These are phyloP conservation scores for Cadophora luteo-olivacea DNA, from an alignment of 2,329 filamentous ascomycete species.

Conservation along the genomic window DNA sequence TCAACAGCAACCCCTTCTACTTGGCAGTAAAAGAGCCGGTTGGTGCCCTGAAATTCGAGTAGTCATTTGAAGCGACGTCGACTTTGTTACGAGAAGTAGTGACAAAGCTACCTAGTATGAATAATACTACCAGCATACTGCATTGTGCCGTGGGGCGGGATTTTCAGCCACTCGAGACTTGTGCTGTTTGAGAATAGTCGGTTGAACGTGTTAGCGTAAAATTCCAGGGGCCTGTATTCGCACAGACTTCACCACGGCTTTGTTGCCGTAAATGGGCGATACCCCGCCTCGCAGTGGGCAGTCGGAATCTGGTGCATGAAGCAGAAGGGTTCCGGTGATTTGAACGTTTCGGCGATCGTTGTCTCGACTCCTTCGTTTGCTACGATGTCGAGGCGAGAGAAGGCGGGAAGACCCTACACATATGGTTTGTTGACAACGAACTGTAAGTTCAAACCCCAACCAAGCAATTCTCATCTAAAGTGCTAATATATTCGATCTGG, in stretches of 20 bases:
- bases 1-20: not conserved
- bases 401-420: not conserved
- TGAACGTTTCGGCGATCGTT: constrained; percentile 26
- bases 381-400: not conserved
- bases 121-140: constrained; percentile 11
- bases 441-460: constrained; percentile 6
- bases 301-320: constrained; percentile 23
- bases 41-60: not conserved
- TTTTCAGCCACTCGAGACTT: constrained; percentile 26
- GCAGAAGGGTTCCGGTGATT: constrained; percentile 21
- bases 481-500: constrained; percentile 11
- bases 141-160: constrained; percentile 11
- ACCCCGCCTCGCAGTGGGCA: constrained; percentile 29
- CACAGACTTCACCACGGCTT: constrained; percentile 33
- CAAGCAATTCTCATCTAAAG: constrained; percentile 7
- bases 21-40: not conserved
- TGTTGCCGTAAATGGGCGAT: constrained; percentile 21
- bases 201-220: constrained; percentile 16
- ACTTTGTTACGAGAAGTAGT: constrained; percentile 8
- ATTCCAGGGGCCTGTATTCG: constrained; percentile 23
- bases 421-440: not conserved
- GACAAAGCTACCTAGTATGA: constrained; percentile 2
- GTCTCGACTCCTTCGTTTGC: constrained; percentile 12
- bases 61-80: not conserved
- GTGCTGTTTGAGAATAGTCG: constrained; percentile 32